These are phyloP conservation scores for Cyberlindnera misumaiensis DNA, from an alignment of 805 yeast genomes.

Conservation along the genomic window DNA sequence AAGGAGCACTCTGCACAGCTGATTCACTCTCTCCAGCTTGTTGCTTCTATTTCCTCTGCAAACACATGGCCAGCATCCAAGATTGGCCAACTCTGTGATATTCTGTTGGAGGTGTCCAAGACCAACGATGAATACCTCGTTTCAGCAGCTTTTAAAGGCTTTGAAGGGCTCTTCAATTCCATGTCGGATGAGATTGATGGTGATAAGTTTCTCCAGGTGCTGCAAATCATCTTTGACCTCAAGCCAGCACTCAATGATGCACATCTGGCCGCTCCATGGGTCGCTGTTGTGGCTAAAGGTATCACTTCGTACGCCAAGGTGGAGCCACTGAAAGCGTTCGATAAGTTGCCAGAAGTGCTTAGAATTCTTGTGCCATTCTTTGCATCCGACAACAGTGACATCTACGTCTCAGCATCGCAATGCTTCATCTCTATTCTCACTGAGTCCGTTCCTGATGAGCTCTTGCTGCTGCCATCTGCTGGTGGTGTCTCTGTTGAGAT, in stretches of 20 bases:
- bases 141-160: constrained; percentile 75
- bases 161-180: constrained; percentile 70
- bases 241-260: constrained; percentile 79
- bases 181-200: constrained; percentile 54
- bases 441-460: constrained; percentile 56
- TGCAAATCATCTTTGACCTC: constrained; percentile 68
- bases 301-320: constrained; percentile 46
- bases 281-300: constrained; percentile 88
- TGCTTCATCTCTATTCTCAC: constrained; percentile 75
- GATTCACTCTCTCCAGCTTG: constrained; percentile 72
- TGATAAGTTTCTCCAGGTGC: constrained; percentile 55
- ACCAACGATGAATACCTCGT: constrained; percentile 81
- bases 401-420: constrained; percentile 74
- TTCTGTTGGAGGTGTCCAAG: constrained; percentile 66
- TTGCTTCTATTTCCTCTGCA: constrained; percentile 62
- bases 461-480: constrained; percentile 43
- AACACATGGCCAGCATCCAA: constrained; percentile 77
- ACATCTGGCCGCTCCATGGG: constrained; percentile 90
- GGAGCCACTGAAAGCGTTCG: constrained; percentile 45
- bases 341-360: constrained; percentile 50
- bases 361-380: constrained; percentile 57
- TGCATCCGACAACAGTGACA: constrained; percentile 54
- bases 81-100: constrained; percentile 68
- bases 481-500: constrained; percentile 36
- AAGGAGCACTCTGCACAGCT: constrained; percentile 50